Conservation (phyloP, 345 rosid species). For the Durio zibethinus region DNA sequence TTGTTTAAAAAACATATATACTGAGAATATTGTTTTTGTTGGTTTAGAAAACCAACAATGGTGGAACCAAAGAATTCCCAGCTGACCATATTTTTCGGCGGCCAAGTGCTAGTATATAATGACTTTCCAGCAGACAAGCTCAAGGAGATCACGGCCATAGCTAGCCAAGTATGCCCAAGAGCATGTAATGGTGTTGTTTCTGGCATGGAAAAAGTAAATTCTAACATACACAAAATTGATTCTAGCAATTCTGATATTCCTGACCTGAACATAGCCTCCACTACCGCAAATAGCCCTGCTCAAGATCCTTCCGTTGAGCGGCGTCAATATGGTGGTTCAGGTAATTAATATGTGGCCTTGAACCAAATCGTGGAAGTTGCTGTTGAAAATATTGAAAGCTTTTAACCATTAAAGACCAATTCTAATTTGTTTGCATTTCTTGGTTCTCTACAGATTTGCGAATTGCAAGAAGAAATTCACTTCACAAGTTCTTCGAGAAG, state of each 20-base stretch:
- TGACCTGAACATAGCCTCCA: conserved; percentile 34
- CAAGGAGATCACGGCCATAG: conserved; percentile 46
- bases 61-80: conserved; percentile 31
- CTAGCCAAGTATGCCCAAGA: conserved; percentile 20
- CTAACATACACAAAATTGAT: neutral
- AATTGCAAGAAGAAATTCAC: conserved; percentile 60
- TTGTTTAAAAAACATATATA: no score
- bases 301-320: conserved; percentile 23
- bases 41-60: conserved; percentile 22
- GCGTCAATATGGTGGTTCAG: conserved; percentile 15
- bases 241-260: conserved; percentile 25
- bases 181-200: neutral
- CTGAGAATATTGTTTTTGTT: neutral
- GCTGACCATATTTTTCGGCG: conserved; percentile 63
- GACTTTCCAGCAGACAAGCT: conserved; percentile 58
- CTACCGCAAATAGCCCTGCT: conserved; percentile 15
- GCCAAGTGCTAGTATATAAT: conserved; percentile 42
- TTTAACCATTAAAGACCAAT: neutral
- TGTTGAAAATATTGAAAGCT: neutral
- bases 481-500: conserved; percentile 65
- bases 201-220: neutral
- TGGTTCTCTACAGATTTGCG: conserved; percentile 28
- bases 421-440: neutral
- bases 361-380: conserved; percentile 2
- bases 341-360: conserved; percentile 11